phyloP scores from a whole-genome alignment of 164 flowering plant genomes.

The Saururus chinensis region DNA sequence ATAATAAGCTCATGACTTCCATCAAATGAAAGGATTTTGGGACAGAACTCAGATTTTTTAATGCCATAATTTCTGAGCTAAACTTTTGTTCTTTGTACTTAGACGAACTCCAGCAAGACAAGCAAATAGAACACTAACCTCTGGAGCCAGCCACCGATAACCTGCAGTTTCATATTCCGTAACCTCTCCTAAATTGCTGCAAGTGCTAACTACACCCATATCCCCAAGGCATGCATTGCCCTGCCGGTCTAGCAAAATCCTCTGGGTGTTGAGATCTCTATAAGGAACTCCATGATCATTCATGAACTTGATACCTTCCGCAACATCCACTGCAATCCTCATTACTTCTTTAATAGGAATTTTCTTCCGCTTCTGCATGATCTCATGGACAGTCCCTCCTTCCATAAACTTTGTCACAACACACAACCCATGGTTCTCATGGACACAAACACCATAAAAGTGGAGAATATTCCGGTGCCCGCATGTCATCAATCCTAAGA shows the following conservation, averaged over 20 bases:
- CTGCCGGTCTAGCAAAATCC: conserved; percentile 70
- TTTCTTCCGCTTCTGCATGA: conserved; percentile 57
- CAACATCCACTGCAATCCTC: conserved; percentile 69
- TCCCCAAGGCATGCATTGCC: conserved; percentile 87
- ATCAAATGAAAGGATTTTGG: too few species aligned
- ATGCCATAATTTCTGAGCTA: background rate
- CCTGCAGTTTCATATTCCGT: conserved; percentile 95
- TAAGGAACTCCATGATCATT: conserved; percentile 80
- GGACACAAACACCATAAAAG: conserved; percentile 68
- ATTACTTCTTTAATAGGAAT: conserved; percentile 58
- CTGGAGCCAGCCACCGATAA: conserved; percentile 94
- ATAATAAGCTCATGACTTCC: too few species aligned
- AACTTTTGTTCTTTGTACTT: background rate
- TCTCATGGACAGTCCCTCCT: conserved; percentile 74
- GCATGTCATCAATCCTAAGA: conserved; percentile 86
- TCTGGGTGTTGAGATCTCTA: conserved; percentile 67
- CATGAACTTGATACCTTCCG: conserved; percentile 86
- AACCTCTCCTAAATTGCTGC: conserved; percentile 70
- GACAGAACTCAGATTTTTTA: too few species aligned
- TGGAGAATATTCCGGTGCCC: conserved; percentile 75
- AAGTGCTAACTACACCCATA: conserved; percentile 74
- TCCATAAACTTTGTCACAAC: conserved; percentile 83
- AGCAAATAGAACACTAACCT: conserved; percentile 46
- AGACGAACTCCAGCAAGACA: background rate
- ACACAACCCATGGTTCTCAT: conserved; percentile 81